A percentile compares a stretch with the other conserved stretches of the same genome.
These are phyloP conservation scores for Chaetoceros tenuissimus DNA, from an alignment of 108 stramenopile genomes.

Conservation along the genomic window DNA sequence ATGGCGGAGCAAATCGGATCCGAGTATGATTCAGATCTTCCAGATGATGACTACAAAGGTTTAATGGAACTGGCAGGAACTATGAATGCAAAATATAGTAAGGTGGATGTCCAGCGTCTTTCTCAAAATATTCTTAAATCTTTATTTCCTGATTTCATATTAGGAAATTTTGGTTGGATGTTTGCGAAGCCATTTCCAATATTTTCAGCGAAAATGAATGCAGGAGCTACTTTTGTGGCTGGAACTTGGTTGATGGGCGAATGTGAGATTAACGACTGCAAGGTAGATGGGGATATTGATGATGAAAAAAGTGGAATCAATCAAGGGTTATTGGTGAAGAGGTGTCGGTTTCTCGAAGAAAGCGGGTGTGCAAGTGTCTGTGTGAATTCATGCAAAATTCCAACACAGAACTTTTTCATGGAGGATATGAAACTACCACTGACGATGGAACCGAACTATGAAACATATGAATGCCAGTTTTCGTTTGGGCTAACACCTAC, in stretches of 20 bases:
- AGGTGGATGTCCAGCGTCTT: slow-evolving; percentile 33
- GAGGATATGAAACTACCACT: slow-evolving; percentile 80
- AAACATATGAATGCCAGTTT: slow-evolving; percentile 82
- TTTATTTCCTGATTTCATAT: slow-evolving; percentile 62
- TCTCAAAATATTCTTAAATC: slow-evolving; percentile 45
- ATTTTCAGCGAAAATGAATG: slow-evolving; percentile 82
- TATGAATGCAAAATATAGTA: slow-evolving; percentile 52
- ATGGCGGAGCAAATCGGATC: slow-evolving; percentile 34
- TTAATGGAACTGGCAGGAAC: slow-evolving; percentile 56
- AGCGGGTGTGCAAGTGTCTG: slow-evolving; percentile 85
- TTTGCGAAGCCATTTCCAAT: slow-evolving; percentile 70
- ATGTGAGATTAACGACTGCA: slow-evolving; percentile 77
- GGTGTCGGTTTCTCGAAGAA: slow-evolving; percentile 91
- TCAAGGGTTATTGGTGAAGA: slow-evolving; percentile 80
- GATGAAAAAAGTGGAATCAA: slow-evolving; percentile 27
- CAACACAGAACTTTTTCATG: slow-evolving; percentile 86
- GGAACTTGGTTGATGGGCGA: slow-evolving; percentile 94
- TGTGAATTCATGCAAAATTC: slow-evolving; percentile 91
- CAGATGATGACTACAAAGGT: slow-evolving; percentile 43
- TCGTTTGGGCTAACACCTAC: slow-evolving; percentile 62
- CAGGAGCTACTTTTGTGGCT: slow-evolving; percentile 75
- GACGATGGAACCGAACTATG: slow-evolving; percentile 85
- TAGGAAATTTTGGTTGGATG: slow-evolving; percentile 32
- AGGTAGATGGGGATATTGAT: slow-evolving; percentile 15
- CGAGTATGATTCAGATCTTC: slow-evolving; percentile 14